phyloP scores from a whole-genome alignment of 441 rosid species.

The Eruca vesicaria region DNA sequence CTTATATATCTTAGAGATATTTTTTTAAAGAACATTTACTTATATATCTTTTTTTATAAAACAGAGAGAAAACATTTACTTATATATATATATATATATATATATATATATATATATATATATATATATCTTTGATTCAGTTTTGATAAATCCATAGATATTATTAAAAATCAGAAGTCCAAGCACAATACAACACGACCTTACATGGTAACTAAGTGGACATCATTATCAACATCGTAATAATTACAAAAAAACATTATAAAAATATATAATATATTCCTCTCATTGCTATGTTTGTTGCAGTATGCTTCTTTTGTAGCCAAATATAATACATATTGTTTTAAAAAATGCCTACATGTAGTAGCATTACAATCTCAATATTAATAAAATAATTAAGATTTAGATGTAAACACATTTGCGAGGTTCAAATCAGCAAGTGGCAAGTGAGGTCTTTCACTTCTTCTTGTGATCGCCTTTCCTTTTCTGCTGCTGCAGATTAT shows the following conservation, averaged over 20 bases:
- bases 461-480: conserved; percentile 88
- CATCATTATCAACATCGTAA: background rate
- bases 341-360: too few species aligned
- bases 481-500: conserved; percentile 88
- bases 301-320: too few species aligned
- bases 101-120: too few species aligned
- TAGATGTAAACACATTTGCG: too few species aligned
- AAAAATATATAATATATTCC: background rate
- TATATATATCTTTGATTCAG: background rate
- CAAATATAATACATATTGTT: too few species aligned
- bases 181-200: background rate
- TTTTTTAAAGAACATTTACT: background rate
- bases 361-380: too few species aligned
- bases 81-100: too few species aligned
- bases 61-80: background rate
- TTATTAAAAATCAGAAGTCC: background rate
- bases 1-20: too few species aligned
- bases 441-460: conserved; percentile 76
- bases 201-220: background rate
- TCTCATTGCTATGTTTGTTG: background rate
- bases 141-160: background rate
- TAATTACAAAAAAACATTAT: background rate
- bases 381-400: too few species aligned
- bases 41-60: background rate
- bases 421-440: too few species aligned